Base-by-base conservation (phyloP, 2,329 filamentous ascomycete species). In the Fusarium tricinctum region DNA sequence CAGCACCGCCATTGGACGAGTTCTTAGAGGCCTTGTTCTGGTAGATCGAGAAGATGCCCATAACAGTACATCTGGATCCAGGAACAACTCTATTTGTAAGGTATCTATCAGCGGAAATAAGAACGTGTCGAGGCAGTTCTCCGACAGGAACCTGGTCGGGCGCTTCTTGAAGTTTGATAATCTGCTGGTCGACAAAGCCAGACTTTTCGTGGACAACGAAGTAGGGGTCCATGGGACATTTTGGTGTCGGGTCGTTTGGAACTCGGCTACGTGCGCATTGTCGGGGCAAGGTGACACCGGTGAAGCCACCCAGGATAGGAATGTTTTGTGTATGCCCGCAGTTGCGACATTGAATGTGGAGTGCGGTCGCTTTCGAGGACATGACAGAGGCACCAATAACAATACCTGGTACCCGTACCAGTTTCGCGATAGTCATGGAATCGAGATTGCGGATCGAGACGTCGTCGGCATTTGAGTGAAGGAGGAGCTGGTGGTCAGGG, bases 41-140 rank as follows among this genome's bases (percentile, higher is more conserved):
- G 79, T 97, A 99, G 75, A 98, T 98, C 30, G 95, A 97, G 82
- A 97, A 99, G 33, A 99, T 93, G 20, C 96, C 96, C 88, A 96
- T 98, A 19, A 99, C 87, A 4, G 94, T 97, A 78, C 96, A 99
- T 77, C 95, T 88, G 50, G 95, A 97, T 30, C 96, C 96, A 8
- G 96, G 96, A 5, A 99, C 94, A 5, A 99, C 96, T 51, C 94
- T 89, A 77, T 99, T 99, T 13, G 95, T 96, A 46, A 99, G 84
- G 76, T 98, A 97, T 53, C 96, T 88, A 77, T 99, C 96, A n/a
- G 96, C 96, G 0, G 94, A 97, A 64, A 99, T 92, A 65, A 98
- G 87, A 45, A 99, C 97, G 74, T 99, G 96, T 42, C 96, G 88
- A 5, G 96, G 96, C 49, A 99, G 83, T 80, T 99, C 96, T 82